Evolutionary conservation across 2,329 filamentous ascomycete species (phyloP), one percentile per base, ranked within the genome.

Genomic region (Aspergillus glaucus): DNA sequence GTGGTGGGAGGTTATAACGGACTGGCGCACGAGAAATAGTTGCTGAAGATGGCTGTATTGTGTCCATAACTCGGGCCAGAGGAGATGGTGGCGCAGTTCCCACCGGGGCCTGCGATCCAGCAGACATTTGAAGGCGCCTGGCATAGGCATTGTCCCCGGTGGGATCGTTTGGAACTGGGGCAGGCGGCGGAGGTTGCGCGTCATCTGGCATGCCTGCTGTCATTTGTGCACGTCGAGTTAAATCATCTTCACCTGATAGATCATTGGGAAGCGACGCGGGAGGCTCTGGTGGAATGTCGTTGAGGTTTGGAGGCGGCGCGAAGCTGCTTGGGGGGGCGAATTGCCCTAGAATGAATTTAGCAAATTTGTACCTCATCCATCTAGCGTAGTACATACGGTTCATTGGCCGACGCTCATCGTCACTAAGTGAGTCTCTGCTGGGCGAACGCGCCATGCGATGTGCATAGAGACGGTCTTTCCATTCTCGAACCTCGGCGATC

Each of bases 391-490:
- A 62, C 75, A 62, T 68, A 79, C 76, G 68, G 48, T 71, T 75
- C 61, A 70, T 70, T 47, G 67, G 69, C 34, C 65, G 62, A 46
- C 75, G 68, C 46, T 76, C 71, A 47, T 76, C 72, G 36, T 78
- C 75, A 47, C 75, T 80, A 51, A 74, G 69, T 50, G 75, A 68
- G 53, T 74, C 72, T 55, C 70, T 69, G 48, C 66, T 73, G 24
- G 58, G 63, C 43, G 69, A 69, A 46, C 64, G 69, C 51, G 67
- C 75, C 57, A 78, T 79, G 41, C 83, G 78, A 62, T 90, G 87
- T 12, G 82, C 81, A 65, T 93, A 91, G 12, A 95, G 75, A 34
- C 87, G 73, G 37, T 85, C 81, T 64, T 91, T 94, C 91, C 91
- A 96, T 59, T 94, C 89, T 49, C 81, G 79, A 3, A 90, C 80